phyloP scores from a whole-genome alignment of 306 rosid genomes.

The Casuarina equisetifolia region DNA sequence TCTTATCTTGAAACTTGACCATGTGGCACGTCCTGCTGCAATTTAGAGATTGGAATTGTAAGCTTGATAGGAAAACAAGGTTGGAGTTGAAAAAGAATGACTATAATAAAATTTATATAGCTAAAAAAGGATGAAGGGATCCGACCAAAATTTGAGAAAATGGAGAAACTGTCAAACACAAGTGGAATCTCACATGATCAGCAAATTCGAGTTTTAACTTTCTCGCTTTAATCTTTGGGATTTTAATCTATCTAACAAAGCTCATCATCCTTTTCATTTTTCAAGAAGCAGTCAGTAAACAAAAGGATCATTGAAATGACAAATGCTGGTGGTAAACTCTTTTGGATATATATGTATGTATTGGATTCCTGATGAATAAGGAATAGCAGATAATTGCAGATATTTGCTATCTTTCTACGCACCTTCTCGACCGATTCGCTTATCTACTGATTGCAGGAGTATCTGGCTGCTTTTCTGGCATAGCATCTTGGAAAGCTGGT shows the following conservation, averaged over 20 bases:
- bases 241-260: too few species aligned
- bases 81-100: background rate
- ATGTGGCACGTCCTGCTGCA: background rate
- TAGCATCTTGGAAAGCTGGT: conserved; percentile 65
- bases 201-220: too few species aligned
- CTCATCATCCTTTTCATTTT: too few species aligned
- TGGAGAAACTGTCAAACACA: too few species aligned
- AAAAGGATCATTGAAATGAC: background rate
- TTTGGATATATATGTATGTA: background rate
- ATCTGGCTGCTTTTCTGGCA: conserved; percentile 76
- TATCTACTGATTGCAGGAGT: conserved; percentile 32
- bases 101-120: background rate
- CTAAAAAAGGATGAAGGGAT: too few species aligned
- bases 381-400: background rate
- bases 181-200: too few species aligned
- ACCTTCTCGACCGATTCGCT: conserved; percentile 28
- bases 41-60: background rate
- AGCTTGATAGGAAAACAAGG: background rate
- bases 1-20: background rate
- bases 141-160: too few species aligned
- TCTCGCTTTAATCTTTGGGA: too few species aligned
- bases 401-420: background rate
- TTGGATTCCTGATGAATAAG: background rate
- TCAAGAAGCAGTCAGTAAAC: background rate
- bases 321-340: background rate